Conservation (phyloP, 208 protist species). For the Strigomonas culicis region DNA sequence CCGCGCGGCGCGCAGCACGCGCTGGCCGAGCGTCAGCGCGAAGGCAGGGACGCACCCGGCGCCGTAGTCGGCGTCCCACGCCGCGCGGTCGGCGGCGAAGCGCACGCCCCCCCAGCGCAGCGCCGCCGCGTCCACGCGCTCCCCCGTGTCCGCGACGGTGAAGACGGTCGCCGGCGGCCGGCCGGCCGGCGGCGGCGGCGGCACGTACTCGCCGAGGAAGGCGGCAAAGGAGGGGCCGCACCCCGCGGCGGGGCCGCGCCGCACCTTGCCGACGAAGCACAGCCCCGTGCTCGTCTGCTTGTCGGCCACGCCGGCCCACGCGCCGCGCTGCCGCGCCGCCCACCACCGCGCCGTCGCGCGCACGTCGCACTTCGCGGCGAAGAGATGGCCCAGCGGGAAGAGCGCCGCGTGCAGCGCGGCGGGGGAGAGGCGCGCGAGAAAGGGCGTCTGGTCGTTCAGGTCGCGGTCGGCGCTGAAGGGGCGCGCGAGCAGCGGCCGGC, state of each 20-base stretch:
- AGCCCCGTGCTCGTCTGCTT: conserved; percentile 83
- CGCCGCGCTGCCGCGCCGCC: conserved; percentile 4
- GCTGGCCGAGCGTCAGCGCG: conserved; percentile 72
- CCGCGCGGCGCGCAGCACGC: conserved; percentile 23
- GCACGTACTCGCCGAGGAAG: conserved; percentile 68
- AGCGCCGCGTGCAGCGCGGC: conserved; percentile 27
- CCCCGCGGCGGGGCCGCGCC: not conserved
- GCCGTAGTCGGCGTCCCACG: conserved; percentile 16
- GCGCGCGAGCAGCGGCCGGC: conserved; percentile 34
- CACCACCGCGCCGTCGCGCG: conserved; percentile 32
- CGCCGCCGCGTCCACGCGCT: not conserved
- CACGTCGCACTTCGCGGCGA: conserved; percentile 58
- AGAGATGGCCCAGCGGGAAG: conserved; percentile 76
- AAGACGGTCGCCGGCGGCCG: conserved; percentile 28
- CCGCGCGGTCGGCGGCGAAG: not conserved
- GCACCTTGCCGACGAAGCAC: conserved; percentile 56
- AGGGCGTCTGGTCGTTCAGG: conserved; percentile 76
- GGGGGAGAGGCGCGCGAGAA: conserved; percentile 48
- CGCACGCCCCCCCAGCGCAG: not conserved
- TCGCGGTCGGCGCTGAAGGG: conserved; percentile 52
- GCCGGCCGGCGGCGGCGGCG: conserved; percentile 11
- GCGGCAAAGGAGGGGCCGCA: conserved; percentile 31
- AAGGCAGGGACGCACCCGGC: conserved; percentile 43
- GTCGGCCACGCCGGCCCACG: conserved; percentile 13
- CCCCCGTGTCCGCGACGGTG: conserved; percentile 31